phyloP scores from a whole-genome alignment of 1,284 basidiomycete species.

The Rhodotorula sp. region DNA sequence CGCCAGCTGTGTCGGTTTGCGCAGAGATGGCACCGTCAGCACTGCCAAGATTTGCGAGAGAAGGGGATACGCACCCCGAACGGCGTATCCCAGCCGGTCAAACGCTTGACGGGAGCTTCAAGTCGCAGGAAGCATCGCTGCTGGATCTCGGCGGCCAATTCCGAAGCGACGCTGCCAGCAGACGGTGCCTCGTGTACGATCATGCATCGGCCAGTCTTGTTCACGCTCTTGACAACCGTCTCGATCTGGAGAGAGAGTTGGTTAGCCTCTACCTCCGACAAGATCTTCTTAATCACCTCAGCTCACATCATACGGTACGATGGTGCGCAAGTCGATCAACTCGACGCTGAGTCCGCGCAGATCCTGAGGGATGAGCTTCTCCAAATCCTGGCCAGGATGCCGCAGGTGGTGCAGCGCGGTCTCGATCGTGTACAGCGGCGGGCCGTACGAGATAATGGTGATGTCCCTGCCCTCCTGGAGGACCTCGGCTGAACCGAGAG shows the following conservation, averaged over 20 bases:
- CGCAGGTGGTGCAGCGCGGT: slow-evolving; percentile 67
- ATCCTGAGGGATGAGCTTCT: slow-evolving; percentile 65
- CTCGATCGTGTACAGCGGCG: slow-evolving; percentile 87
- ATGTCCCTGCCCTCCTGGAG: slow-evolving; percentile 73
- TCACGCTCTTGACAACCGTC: slow-evolving; percentile 75
- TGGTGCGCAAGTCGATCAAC: slow-evolving; percentile 84
- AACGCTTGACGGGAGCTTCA: slow-evolving; percentile 79
- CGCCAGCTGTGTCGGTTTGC: slow-evolving; percentile 59
- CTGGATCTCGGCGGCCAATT: slow-evolving; percentile 82
- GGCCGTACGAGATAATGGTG: slow-evolving; percentile 87
- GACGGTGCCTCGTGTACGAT: slow-evolving; percentile 86
- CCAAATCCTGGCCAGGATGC: slow-evolving; percentile 65
- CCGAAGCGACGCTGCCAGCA: slow-evolving; percentile 79
- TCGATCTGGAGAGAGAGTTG: slow-evolving; percentile 48
- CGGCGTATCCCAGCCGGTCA: slow-evolving; percentile 75
- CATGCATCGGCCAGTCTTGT: slow-evolving; percentile 77
- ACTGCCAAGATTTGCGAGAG: slow-evolving; percentile 41
- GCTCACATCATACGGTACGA: slow-evolving; percentile 80
- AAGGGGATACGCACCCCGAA: slow-evolving; percentile 58
- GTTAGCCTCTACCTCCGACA: too few relatives aligned
- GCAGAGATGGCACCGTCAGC: neutral
- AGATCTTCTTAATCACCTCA: neutral
- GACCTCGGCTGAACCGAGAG: slow-evolving; percentile 74
- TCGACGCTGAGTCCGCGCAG: slow-evolving; percentile 75
- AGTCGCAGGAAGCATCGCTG: slow-evolving; percentile 81